Evolutionary conservation across 768 basidiomycete genomes (phyloP).

Genomic region (Chiua virens): DNA sequence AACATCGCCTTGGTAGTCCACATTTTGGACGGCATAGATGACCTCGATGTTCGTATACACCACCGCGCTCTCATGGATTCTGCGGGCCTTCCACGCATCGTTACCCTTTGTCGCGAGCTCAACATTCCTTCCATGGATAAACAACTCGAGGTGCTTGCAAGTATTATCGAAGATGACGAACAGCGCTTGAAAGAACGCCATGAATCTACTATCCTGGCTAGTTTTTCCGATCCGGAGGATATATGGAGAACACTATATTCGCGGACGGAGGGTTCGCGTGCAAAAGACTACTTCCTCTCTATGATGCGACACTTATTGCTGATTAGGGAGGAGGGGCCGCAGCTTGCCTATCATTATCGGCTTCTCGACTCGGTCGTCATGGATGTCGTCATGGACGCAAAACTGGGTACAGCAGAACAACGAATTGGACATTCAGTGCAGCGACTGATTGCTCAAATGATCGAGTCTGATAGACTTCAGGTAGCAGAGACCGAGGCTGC

Average conservation of each 20-base stretch:
- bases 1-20: slow-evolving; percentile 75
- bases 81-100: slow-evolving; percentile 73
- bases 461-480: slow-evolving; percentile 83
- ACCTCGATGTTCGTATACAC: slow-evolving; percentile 82
- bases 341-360: slow-evolving; percentile 86
- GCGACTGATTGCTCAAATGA: slow-evolving; percentile 84
- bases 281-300: slow-evolving; percentile 84
- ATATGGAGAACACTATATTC: slow-evolving; percentile 80
- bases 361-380: slow-evolving; percentile 87
- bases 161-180: slow-evolving; percentile 73
- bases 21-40: slow-evolving; percentile 64
- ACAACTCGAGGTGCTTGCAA: slow-evolving; percentile 61
- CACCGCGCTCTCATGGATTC: slow-evolving; percentile 89
- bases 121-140: slow-evolving; percentile 62
- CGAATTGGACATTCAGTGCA: slow-evolving; percentile 89
- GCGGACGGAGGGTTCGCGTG: slow-evolving; percentile 77
- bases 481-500: slow-evolving; percentile 75
- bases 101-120: slow-evolving; percentile 68
- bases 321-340: slow-evolving; percentile 83
- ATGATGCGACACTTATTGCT: slow-evolving; percentile 92
- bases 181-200: slow-evolving; percentile 66
- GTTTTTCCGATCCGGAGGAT: slow-evolving; percentile 80
- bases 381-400: slow-evolving; percentile 91
- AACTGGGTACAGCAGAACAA: slow-evolving; percentile 78
- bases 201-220: slow-evolving; percentile 72